Conservation (phyloP, 371 early-diverging fungal species). For the Lichtheimia corymbifera region DNA sequence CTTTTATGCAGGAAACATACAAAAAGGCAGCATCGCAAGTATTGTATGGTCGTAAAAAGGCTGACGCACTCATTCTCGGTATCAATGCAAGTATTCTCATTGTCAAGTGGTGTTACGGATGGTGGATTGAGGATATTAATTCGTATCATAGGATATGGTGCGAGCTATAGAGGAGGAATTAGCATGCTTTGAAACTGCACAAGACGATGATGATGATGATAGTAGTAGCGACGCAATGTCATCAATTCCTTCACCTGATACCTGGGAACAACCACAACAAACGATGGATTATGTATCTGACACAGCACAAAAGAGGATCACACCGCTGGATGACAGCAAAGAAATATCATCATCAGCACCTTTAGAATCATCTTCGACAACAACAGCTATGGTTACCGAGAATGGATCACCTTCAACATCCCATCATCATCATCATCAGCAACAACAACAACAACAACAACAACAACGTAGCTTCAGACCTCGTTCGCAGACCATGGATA, state of each 20-base stretch:
- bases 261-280: not conserved
- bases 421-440: too few relatives aligned
- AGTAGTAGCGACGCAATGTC: not conserved
- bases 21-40: constrained; percentile 9
- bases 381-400: too few relatives aligned
- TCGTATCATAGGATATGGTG: constrained; percentile 8
- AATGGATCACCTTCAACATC: too few relatives aligned
- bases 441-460: not conserved
- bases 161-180: constrained; percentile 9
- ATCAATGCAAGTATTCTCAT: constrained; percentile 3
- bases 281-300: not conserved
- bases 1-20: constrained; percentile 7
- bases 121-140: not conserved
- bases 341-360: not conserved
- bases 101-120: not conserved
- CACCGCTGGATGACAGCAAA: not conserved
- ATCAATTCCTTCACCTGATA: not conserved
- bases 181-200: not conserved
- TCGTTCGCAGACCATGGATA: constrained; percentile 8
- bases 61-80: not conserved
- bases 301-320: not conserved
- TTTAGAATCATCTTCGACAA: too few relatives aligned
- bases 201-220: not conserved
- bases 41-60: constrained; percentile 4
- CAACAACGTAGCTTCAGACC: constrained; percentile 1